phyloP scores from a whole-genome alignment of 768 basidiomycete genomes.

The Omphalotus guepiniiformis region DNA sequence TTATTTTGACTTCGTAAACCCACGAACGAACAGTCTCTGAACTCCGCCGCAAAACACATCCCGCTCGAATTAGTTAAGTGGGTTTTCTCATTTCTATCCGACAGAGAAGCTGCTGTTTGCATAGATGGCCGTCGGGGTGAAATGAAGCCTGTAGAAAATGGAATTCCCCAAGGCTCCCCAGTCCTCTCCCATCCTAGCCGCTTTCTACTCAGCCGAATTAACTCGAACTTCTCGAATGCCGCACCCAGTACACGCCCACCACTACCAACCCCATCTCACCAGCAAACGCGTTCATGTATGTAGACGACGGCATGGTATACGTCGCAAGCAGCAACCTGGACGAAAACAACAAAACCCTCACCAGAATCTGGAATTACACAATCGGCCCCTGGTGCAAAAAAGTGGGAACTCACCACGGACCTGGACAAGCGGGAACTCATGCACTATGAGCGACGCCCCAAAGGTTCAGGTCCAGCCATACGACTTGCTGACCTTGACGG shows the following conservation, averaged over 20 bases:
- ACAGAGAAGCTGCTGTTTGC: constrained; percentile 18
- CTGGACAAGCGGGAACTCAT: constrained; percentile 22
- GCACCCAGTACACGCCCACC: too few relatives aligned
- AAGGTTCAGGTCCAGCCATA: constrained; percentile 11
- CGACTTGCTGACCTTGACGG: constrained; percentile 7
- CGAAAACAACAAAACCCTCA: constrained; percentile 18
- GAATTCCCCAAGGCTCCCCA: constrained; percentile 4
- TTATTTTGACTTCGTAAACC: too few relatives aligned
- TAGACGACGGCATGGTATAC: constrained; percentile 28
- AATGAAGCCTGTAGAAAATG: neutral
- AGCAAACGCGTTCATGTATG: constrained; percentile 21
- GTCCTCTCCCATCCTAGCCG: constrained; percentile 23
- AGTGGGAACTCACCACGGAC: constrained; percentile 18
- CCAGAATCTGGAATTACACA: constrained; percentile 11
- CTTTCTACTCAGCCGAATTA: constrained; percentile 23
- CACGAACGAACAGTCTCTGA: constrained; percentile 21
- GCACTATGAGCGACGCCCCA: constrained; percentile 18
- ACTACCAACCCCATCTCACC: neutral
- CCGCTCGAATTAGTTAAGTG: constrained; percentile 8
- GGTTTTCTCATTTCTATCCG: constrained; percentile 16
- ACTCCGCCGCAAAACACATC: constrained; percentile 16
- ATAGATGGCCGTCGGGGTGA: constrained; percentile 14
- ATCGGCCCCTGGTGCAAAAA: constrained; percentile 12
- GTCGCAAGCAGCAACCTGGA: constrained; percentile 20
- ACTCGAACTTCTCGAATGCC: constrained; percentile 17